Evolutionary conservation across 73 alveolate species (phyloP), one percentile per base, ranked within the genome.

Genomic region (Halteria grandinella): DNA sequence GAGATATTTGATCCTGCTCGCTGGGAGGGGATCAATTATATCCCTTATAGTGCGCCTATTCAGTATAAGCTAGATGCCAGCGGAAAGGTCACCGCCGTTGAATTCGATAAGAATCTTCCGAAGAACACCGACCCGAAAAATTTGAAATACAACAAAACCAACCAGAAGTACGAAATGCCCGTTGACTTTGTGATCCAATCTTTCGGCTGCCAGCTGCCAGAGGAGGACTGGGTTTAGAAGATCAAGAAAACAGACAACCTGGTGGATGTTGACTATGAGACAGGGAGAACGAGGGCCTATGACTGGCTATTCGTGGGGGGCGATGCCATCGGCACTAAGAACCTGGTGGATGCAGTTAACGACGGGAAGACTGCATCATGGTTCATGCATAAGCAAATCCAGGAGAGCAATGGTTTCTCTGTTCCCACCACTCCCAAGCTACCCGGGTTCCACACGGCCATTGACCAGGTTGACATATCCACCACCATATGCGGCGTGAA

Each of bases 321-420:
- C 0, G 92, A 83, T 80, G 91, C 93, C 36, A 75, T 81, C 4
- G 93, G 93, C 17, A 74, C 89, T 15, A 59, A 72, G 55, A 85
- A 80, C 43, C 23, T 81, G 27, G 93, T 85, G 6, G 93, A 85
- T 63, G 93, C 93, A 6, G 93, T 81, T n/a, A 85, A 85, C 54
- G 93, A 85, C 81, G 93, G 93, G 20, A 85, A 85, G 57, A 85
- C 93, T 28, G 89, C 93, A 12, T 79, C 93, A 36, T 85, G 93
- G 93, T 25, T 66, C 32, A 85, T 85, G 28, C 91, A 85, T 23
- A 69, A 79, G 20, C 49, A 64, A 8, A 59, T 85, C 41, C 69
- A 85, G 41, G 84, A 82, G 32, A 63, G 69, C 45, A 27, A 48
- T 18, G 84, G 75, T n/a, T 31, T 28, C 0, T 10, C 31, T 29